Conservation (phyloP, 2,329 filamentous ascomycete genomes). For the Fonsecaea monophora region DNA sequence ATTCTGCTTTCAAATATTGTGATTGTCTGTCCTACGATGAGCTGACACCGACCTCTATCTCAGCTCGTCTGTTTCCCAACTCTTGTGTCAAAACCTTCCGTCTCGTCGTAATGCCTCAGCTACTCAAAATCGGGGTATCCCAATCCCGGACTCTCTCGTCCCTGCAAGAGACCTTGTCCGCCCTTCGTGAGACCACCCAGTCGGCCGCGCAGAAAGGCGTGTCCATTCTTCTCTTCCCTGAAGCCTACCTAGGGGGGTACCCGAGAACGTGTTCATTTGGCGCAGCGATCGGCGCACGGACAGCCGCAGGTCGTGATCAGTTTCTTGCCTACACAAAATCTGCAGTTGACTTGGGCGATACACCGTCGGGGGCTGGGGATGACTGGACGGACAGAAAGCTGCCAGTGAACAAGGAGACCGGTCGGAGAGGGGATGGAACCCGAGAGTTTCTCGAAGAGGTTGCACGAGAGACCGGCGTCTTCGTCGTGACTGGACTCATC, state of each 20-base stretch:
- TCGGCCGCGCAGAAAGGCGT: constrained; percentile 66
- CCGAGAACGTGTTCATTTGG: constrained; percentile 83
- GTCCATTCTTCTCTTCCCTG: constrained; percentile 83
- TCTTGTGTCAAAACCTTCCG: background rate
- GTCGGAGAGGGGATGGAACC: constrained; percentile 73
- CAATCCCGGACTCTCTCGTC: constrained; percentile 54
- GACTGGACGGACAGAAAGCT: constrained; percentile 73
- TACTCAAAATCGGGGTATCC: constrained; percentile 54
- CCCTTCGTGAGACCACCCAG: constrained; percentile 68
- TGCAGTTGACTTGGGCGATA: constrained; percentile 85
- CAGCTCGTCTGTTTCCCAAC: background rate
- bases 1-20: background rate
- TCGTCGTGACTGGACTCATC: constrained; percentile 79
- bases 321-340: constrained; percentile 79
- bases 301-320: constrained; percentile 75
- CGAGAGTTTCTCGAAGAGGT: constrained; percentile 79
- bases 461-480: constrained; percentile 77
- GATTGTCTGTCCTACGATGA: background rate
- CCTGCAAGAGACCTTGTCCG: constrained; percentile 65
- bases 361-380: constrained; percentile 70
- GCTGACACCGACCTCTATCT: background rate
- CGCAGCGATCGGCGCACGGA: constrained; percentile 72
- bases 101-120: constrained; percentile 46
- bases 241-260: constrained; percentile 91
- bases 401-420: constrained; percentile 55